Base-by-base conservation (phyloP, 1,284 basidiomycete genomes). In the Ceraceosorus guamensis region DNA sequence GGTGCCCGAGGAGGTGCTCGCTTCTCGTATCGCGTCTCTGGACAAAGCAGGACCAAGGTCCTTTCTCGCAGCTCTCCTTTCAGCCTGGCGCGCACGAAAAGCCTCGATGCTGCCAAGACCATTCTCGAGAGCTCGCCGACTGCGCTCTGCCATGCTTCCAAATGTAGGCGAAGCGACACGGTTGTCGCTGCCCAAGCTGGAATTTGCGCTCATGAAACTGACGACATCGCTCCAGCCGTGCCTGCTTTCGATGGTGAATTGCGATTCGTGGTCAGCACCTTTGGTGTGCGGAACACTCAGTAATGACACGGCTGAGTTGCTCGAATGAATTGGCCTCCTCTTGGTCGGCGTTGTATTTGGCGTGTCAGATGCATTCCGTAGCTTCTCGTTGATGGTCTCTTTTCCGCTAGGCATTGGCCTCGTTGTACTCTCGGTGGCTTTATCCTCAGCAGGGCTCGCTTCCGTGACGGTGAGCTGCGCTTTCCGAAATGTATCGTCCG, bases 191-290 rank as follows among this genome's bases (percentile, higher is more conserved):
- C 11, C 18, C n/a, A 49, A 49, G 48, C 48, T 49, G 16, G 16
- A 46, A 8, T 53, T 8, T 14, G 52, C 52, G 16, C 39, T 53
- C 53, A 59, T 56, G n/a, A 55, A 33, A 32, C 60, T 65, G 5
- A 61, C 63, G 33, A 70, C 59, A 52, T 70, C 67, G 56, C 55
- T 62, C 67, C 67, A 70, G 30, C 66, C 66, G 14, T 62, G 57
- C 5, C 67, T 57, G 32, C 61, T 56, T 54, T 70, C 67, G 59
- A 70, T 70, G 34, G 57, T 41, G 14, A 34, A 48, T 13, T 13
- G n/a, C 14, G 53, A 2, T 16, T 39, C n/a, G 11, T n/a, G 30
- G 4, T 33, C 31, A 5, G 24, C 10, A 6, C 31, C 39, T 8
- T 18, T 30, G 6, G 50, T 48, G 6, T 57, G 55, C 35, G 55